Evolutionary conservation across 2,329 filamentous ascomycete genomes (phyloP).

Genomic region (Dactylonectria macrodidyma): DNA sequence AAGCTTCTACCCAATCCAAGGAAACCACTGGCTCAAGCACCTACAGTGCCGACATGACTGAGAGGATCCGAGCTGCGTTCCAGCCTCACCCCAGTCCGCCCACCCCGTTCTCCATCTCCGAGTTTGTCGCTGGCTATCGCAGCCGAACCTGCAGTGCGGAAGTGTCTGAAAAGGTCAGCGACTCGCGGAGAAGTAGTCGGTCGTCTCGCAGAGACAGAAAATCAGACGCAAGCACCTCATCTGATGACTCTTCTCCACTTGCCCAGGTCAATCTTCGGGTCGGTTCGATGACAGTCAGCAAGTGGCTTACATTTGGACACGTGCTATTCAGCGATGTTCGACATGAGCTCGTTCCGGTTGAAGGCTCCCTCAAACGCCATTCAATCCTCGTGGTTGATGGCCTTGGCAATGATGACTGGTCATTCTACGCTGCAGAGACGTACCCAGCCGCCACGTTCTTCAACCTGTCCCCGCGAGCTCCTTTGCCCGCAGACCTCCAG

Average conservation of each 20-base stretch:
- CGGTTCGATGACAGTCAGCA: conserved; percentile 87
- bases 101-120: conserved; percentile 60
- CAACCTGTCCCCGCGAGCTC: conserved; percentile 76
- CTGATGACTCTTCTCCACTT: conserved; percentile 73
- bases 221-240: conserved; percentile 64
- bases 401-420: conserved; percentile 91
- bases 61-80: conserved; percentile 66
- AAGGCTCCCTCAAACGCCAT: conserved; percentile 60
- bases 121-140: conserved; percentile 52
- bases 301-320: conserved; percentile 89
- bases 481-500: conserved; percentile 62
- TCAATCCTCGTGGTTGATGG: conserved; percentile 85
- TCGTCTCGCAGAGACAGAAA: conserved; percentile 53
- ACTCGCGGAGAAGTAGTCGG: conserved; percentile 48
- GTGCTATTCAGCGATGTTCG: conserved; percentile 86
- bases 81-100: conserved; percentile 58
- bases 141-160: conserved; percentile 40
- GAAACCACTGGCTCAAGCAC: conserved; percentile 63
- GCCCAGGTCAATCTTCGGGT: conserved; percentile 83
- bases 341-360: conserved; percentile 72
- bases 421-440: conserved; percentile 86
- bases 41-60: conserved; percentile 69
- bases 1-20: conserved; percentile 53
- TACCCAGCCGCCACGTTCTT: conserved; percentile 83
- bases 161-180: conserved; percentile 49